Evolutionary conservation across 768 basidiomycete genomes (phyloP).

Genomic region (Mycena filopes): DNA sequence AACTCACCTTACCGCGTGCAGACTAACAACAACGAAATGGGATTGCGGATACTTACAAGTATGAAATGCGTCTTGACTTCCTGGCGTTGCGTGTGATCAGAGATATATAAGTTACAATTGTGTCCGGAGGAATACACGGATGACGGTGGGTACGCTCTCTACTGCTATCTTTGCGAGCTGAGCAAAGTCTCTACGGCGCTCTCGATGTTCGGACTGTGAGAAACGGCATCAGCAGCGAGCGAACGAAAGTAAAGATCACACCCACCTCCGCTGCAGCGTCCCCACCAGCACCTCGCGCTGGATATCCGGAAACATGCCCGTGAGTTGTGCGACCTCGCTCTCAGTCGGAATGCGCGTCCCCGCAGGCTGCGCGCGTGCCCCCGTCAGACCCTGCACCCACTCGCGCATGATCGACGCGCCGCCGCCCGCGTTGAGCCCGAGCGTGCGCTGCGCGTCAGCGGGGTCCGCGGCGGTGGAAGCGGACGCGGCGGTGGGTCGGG

Average conservation of each 20-base stretch:
- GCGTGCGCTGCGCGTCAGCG: no score
- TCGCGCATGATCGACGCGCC: constrained; percentile 72
- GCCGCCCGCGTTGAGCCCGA: constrained; percentile 36
- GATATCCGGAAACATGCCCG: constrained; percentile 86
- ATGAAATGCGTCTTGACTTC: background rate
- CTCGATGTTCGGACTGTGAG: constrained; percentile 76
- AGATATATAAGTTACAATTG: background rate
- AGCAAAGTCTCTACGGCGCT: constrained; percentile 85
- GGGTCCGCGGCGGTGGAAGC: no score
- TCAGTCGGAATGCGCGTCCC: constrained; percentile 79
- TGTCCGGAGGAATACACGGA: background rate
- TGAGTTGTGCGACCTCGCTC: constrained; percentile 78
- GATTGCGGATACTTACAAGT: no score
- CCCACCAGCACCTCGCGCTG: constrained; percentile 77
- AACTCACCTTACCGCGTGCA: no score
- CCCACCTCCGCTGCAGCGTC: constrained; percentile 86
- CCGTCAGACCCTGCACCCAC: constrained; percentile 85
- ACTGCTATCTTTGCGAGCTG: constrained; percentile 49
- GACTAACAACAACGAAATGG: no score
- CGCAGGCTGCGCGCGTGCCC: constrained; percentile 54
- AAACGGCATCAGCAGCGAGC: constrained; percentile 26
- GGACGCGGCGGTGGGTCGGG: constrained; percentile 18
- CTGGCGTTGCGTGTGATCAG: no score
- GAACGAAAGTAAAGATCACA: background rate
- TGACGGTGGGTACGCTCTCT: background rate